Base-by-base conservation (phyloP, 2,329 filamentous ascomycete genomes). In the Emergomyces orientalis region DNA sequence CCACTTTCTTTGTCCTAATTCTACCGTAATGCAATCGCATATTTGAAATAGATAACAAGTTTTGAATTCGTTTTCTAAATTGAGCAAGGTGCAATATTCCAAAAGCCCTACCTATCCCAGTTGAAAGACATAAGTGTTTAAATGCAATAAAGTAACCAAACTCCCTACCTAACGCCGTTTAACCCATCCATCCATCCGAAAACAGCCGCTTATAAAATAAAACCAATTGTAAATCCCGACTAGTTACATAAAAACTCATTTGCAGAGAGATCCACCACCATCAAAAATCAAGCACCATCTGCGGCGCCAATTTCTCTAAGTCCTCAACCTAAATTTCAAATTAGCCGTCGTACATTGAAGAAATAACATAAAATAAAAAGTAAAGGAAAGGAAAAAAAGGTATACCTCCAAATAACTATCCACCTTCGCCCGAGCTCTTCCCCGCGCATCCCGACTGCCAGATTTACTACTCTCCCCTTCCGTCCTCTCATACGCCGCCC, bases 201-300 rank as follows among this genome's bases (percentile, higher is more conserved):
- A 27, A 27, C 14, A 43, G 25, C 22, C 6, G 56, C 39, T 22
- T 30, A 41, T 39, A 56, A 14, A 30, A 17, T 8, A n/a, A 25
- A 17, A n/a, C 13, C 14, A 22, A 14, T 8, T 14, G 17, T 6
- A 19, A 52, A 32, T 32, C 14, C 14, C 13, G 22, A 60, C 34
- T 0, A n/a, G 19, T 25, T 9, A 27, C 9, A 59, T 32, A n/a
- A 43, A 30, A 34, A 14, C 8, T 25, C 43, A 22, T 47, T 19
- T 47, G 13, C 37, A 25, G 57, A 32, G 5, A 47, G n/a, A n/a
- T 22, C 41, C 41, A 47, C 19, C 17, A 9, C 6, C 27, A 30
- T 67, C 60, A 96, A 66, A 97, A 89, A 75, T 97, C 93, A 73
- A 97, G 80, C 69, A 96, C 76, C 71, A 97, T 78, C 75, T 96